phyloP scores from a whole-genome alignment of 192 early-diverging fungal species.

The Mortierella claussenii region DNA sequence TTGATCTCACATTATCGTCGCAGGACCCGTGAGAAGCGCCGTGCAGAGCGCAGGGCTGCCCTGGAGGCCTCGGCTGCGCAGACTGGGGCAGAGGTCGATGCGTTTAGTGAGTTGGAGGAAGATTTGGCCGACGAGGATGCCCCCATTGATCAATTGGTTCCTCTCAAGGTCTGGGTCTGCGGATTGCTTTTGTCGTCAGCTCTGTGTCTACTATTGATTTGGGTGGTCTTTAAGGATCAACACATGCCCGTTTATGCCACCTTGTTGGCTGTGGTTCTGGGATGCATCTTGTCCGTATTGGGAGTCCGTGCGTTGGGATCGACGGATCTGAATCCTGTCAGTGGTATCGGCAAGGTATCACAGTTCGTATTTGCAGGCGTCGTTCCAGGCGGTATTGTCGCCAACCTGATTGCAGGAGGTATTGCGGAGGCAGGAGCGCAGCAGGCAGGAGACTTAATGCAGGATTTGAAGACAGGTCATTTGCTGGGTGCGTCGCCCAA shows the following conservation, averaged over 20 bases:
- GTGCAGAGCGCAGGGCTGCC: constrained; percentile 25
- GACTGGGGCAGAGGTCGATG: constrained; percentile 25
- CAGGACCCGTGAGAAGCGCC: constrained; percentile 9
- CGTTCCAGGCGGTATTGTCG: constrained; percentile 74
- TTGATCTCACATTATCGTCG: constrained; percentile 58
- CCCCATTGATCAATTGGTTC: constrained; percentile 66
- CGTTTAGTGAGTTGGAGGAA: constrained; percentile 22
- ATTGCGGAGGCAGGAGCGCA: constrained; percentile 78
- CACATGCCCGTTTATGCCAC: constrained; percentile 73
- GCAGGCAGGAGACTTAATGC: constrained; percentile 67
- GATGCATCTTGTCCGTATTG: constrained; percentile 80
- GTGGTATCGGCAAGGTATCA: constrained; percentile 86
- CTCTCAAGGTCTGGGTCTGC: constrained; percentile 65
- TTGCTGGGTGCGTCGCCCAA: constrained; percentile 83
- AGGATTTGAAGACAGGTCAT: constrained; percentile 92
- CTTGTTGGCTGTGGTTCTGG: constrained; percentile 76
- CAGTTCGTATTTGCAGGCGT: constrained; percentile 87
- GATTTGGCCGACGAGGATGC: constrained; percentile 56
- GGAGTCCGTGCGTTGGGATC: constrained; percentile 84
- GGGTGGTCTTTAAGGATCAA: constrained; percentile 66
- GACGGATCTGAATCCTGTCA: constrained; percentile 87
- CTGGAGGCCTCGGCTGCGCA: constrained; percentile 28
- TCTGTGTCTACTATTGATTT: constrained; percentile 70
- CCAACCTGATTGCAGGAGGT: constrained; percentile 82
- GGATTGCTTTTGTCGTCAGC: constrained; percentile 72